Evolutionary conservation across 2,329 filamentous ascomycete species (phyloP).

Genomic region (Fusarium devonianum): DNA sequence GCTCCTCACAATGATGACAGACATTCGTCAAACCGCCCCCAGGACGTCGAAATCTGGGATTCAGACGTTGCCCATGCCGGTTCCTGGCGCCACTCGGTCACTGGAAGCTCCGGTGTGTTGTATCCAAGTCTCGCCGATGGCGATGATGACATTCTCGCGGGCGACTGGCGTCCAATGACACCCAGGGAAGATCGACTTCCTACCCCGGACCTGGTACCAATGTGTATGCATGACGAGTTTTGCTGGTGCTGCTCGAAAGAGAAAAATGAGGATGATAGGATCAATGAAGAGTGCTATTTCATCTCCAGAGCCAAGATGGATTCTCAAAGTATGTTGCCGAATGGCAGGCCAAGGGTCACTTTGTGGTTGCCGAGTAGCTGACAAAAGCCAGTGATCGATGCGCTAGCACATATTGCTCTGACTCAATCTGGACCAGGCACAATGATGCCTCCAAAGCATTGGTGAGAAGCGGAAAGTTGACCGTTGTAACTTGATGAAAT

Average conservation of each 20-base stretch:
- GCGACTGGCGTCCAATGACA: conserved; percentile 24
- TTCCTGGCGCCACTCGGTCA: conserved; percentile 29
- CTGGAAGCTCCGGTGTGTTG: neutral
- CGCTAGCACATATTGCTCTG: conserved; percentile 31
- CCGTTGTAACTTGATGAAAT: neutral
- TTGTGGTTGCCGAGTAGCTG: conserved; percentile 6
- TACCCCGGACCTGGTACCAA: conserved; percentile 34
- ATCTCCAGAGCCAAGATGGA: conserved; percentile 35
- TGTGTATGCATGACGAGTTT: conserved; percentile 38
- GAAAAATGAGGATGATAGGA: conserved; percentile 21
- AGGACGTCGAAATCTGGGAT: conserved; percentile 6
- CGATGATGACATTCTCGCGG: conserved; percentile 3
- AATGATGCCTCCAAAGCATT: neutral
- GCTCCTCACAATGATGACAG: neutral
- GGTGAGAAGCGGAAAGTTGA: neutral
- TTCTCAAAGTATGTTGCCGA: conserved; percentile 30
- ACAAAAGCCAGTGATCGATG: conserved; percentile 28
- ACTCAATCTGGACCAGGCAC: neutral
- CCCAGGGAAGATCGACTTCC: conserved; percentile 29
- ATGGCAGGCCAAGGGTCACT: neutral
- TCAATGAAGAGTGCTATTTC: conserved; percentile 35
- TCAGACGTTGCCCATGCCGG: conserved; percentile 18
- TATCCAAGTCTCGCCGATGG: neutral
- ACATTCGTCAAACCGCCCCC: neutral
- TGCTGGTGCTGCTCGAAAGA: conserved; percentile 25